Percentiles rank a stretch among this genome's conserved stretches.
Conservation (phyloP, 1,284 basidiomycete genomes). For the Xerocomus cyaneibrunnescens region DNA sequence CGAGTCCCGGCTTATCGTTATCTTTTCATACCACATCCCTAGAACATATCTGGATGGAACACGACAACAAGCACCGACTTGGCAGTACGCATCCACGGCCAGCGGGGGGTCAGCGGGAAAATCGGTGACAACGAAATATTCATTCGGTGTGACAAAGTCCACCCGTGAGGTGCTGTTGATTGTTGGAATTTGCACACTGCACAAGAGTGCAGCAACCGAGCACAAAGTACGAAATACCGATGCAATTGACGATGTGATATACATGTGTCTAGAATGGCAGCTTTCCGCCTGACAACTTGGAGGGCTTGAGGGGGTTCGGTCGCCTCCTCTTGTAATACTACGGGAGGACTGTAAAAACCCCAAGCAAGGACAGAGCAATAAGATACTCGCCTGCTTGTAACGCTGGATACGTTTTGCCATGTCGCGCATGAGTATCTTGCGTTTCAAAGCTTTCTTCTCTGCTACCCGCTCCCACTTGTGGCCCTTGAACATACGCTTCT, state of each 20-base stretch:
- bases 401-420: conserved; percentile 62
- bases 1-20: no score
- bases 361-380: not conserved
- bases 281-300: conserved; percentile 44
- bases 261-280: conserved; percentile 48
- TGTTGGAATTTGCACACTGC: not conserved
- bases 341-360: conserved; percentile 5
- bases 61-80: no score
- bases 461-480: conserved; percentile 73
- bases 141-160: no score
- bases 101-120: no score
- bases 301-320: conserved; percentile 54
- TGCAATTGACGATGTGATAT: conserved; percentile 1
- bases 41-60: no score
- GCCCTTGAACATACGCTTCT: conserved; percentile 83
- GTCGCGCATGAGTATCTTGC: conserved; percentile 57
- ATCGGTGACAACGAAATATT: no score
- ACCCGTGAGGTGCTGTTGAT: no score
- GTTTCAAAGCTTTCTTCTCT: conserved; percentile 45
- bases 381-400: conserved; percentile 58
- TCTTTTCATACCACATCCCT: no score
- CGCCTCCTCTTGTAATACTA: conserved; percentile 53
- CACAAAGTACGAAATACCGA: not conserved
- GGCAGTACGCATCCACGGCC: no score
- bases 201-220: not conserved